phyloP scores from a whole-genome alignment of 2,329 filamentous ascomycete genomes.

The Exophiala lecanii-corni region DNA sequence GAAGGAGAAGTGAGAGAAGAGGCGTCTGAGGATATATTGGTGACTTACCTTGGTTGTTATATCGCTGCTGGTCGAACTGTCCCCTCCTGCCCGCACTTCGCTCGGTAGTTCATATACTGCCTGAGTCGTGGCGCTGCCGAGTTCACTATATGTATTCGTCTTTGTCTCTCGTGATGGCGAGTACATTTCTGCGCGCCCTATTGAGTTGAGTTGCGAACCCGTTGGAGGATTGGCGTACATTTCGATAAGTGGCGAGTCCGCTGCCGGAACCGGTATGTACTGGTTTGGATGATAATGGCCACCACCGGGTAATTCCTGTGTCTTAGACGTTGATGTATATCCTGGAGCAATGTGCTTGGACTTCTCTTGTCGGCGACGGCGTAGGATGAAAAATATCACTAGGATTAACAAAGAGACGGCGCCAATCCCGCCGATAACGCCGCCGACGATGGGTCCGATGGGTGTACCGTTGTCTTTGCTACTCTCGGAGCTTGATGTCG shows the following conservation, averaged over 20 bases:
- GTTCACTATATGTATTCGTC: too few species aligned
- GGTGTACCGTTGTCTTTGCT: slow-evolving; percentile 1
- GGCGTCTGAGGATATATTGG: too few species aligned
- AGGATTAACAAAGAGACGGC: slow-evolving; percentile 5
- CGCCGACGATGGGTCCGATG: slow-evolving; percentile 22
- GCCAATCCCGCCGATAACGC: slow-evolving; percentile 20
- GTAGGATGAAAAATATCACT: slow-evolving; percentile 4
- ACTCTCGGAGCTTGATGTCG: background rate
- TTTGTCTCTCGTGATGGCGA: too few species aligned
- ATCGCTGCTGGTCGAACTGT: too few species aligned
- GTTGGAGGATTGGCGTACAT: background rate
- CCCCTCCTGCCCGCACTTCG: too few species aligned
- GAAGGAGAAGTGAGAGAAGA: too few species aligned
- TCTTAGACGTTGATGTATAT: background rate
- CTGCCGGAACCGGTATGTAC: background rate
- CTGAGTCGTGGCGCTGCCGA: too few species aligned
- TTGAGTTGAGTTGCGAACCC: too few species aligned
- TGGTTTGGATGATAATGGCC: background rate
- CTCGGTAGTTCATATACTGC: too few species aligned
- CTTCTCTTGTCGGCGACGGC: background rate
- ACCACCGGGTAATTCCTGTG: background rate
- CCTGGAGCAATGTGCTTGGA: background rate
- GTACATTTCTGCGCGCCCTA: too few species aligned
- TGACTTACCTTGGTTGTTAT: too few species aligned
- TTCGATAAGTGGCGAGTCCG: too few species aligned